Conservation (phyloP, 164 flowering plant genomes). For the Tetrastigma voinierianum region DNA sequence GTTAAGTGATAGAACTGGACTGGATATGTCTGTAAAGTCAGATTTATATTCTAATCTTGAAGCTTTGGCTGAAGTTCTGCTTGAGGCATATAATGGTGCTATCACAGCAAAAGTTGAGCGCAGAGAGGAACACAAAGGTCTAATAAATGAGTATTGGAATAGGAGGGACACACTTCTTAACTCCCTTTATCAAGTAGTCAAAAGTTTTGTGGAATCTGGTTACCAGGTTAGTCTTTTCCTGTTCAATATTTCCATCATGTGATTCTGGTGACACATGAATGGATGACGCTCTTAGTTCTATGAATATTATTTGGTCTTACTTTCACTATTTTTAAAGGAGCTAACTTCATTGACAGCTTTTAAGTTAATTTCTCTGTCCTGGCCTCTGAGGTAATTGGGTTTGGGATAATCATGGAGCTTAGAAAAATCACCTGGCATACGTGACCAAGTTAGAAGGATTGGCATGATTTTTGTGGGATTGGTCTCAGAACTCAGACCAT, state of each 20-base stretch:
- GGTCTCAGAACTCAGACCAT: too few relatives aligned
- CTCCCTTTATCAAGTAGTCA: constrained; percentile 63
- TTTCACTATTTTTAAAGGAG: not conserved
- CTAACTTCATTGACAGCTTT: not conserved
- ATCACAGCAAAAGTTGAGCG: constrained; percentile 74
- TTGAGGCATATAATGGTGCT: constrained; percentile 78
- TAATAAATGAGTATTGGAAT: constrained; percentile 61
- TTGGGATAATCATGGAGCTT: not conserved
- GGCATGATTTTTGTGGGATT: too few relatives aligned
- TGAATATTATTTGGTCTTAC: not conserved
- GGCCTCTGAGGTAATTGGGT: not conserved
- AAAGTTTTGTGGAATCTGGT: constrained; percentile 42
- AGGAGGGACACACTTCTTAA: constrained; percentile 77
- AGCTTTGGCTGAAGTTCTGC: constrained; percentile 58
- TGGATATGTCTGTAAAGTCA: constrained; percentile 48
- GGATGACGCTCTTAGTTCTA: not conserved
- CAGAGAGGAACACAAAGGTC: constrained; percentile 68
- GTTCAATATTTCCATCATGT: constrained; percentile 1
- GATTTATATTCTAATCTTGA: constrained; percentile 59
- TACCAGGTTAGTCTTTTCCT: constrained; percentile 44
- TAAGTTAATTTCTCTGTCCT: not conserved
- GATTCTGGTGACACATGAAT: not conserved
- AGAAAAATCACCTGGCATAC: not conserved
- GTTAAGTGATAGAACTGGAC: constrained; percentile 43
- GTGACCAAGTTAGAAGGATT: too few relatives aligned